Conservation (phyloP, 1,284 basidiomycete species). For the Lignosus rhinocerotis region DNA sequence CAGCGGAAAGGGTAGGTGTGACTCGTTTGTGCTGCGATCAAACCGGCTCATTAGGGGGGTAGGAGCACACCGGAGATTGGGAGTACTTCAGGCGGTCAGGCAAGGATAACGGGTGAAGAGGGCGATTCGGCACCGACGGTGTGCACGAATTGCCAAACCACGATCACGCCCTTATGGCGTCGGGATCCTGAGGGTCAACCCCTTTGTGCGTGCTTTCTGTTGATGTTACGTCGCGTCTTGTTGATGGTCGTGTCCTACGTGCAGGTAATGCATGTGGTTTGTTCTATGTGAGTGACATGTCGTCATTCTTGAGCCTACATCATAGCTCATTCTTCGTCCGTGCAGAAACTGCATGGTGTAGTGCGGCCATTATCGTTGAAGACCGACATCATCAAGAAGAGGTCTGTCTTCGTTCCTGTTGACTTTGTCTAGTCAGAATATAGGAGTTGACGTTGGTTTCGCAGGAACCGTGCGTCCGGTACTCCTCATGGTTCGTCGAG, state of each 20-base stretch:
- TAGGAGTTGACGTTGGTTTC: slow-evolving; percentile 10
- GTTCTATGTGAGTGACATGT: slow-evolving; percentile 72
- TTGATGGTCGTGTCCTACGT: neutral
- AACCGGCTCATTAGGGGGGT: neutral
- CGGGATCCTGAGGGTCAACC: slow-evolving; percentile 95
- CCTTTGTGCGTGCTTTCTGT: slow-evolving; percentile 60
- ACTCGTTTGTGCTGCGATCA: neutral
- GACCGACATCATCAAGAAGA: slow-evolving; percentile 98
- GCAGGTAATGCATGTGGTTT: slow-evolving; percentile 84
- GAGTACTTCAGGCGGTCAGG: slow-evolving; percentile 26
- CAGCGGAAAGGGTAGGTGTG: slow-evolving; percentile 51
- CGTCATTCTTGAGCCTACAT: neutral
- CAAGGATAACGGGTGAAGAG: slow-evolving; percentile 59
- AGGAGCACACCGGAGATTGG: slow-evolving; percentile 25
- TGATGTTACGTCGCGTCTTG: slow-evolving; percentile 17
- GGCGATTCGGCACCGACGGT: slow-evolving; percentile 73
- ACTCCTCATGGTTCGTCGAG: slow-evolving; percentile 61
- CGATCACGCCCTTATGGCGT: slow-evolving; percentile 94
- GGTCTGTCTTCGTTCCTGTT: slow-evolving; percentile 50
- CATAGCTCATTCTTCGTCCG: neutral
- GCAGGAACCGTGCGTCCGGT: slow-evolving; percentile 77
- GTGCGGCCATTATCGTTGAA: slow-evolving; percentile 92
- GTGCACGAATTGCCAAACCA: slow-evolving; percentile 95
- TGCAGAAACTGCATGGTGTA: slow-evolving; percentile 91
- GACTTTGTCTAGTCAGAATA: neutral